Percentiles rank a stretch among this genome's conserved stretches.
These are phyloP conservation scores for Cladosporium oxysporum DNA, from an alignment of 2,329 filamentous ascomycete species.

Conservation along the genomic window DNA sequence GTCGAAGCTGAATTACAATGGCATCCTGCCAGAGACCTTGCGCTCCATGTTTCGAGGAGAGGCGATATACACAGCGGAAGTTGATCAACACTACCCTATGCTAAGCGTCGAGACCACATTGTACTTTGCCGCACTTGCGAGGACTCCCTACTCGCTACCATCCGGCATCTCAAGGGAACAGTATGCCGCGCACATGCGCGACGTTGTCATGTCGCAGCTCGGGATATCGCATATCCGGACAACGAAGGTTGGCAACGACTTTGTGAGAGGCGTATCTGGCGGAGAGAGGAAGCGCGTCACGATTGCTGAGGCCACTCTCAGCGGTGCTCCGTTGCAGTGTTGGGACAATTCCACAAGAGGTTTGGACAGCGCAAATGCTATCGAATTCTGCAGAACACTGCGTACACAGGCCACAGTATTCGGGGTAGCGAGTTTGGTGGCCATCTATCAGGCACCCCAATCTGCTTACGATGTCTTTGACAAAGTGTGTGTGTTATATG, in stretches of 20 bases:
- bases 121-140: constrained; percentile 73
- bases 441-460: constrained; percentile 73
- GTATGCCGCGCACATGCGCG: constrained; percentile 65
- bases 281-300: constrained; percentile 78
- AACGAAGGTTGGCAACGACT: constrained; percentile 74
- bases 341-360: constrained; percentile 81
- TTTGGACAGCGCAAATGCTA: constrained; percentile 72
- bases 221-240: constrained; percentile 72
- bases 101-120: constrained; percentile 77
- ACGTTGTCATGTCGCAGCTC: constrained; percentile 75
- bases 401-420: constrained; percentile 68
- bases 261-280: constrained; percentile 71
- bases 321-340: constrained; percentile 56
- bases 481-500: constrained; percentile 67
- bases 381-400: constrained; percentile 73
- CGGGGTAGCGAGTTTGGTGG: constrained; percentile 65
- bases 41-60: constrained; percentile 76
- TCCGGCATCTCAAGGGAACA: constrained; percentile 56
- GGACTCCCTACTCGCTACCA: constrained; percentile 64
- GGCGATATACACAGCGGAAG: constrained; percentile 83
- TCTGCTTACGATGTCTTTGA: constrained; percentile 70
- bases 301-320: constrained; percentile 76
- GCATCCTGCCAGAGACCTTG: constrained; percentile 72
- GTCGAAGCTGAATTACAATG: constrained; percentile 81
- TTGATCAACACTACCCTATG: constrained; percentile 78